Base-by-base conservation (phyloP, 305 asterid species). In the Ajuga reptans region DNA sequence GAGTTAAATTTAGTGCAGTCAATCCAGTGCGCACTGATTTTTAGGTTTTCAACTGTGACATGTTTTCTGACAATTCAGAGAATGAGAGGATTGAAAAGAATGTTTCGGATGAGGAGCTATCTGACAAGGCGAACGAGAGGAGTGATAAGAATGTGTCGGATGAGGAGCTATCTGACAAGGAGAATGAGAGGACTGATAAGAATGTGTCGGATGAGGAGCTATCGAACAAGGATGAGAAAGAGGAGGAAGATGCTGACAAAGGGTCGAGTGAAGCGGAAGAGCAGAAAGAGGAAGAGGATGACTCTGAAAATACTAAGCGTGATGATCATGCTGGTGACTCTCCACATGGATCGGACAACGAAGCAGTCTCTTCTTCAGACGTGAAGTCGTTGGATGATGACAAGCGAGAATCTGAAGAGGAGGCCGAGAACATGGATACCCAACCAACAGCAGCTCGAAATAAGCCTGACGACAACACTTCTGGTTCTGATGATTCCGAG, bases 311-410 rank as follows among this genome's bases (percentile, higher is more conserved):
- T 57, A 87, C 86, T 49, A 67, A 74, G 45, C 76, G 66, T 34
- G 88, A 88, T 67, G 88, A 88, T 67, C 74, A 75, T 67, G 78
- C 27, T 43, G 79, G 63, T 5, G 80, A 75, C 70, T 72, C 84
- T 16, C 78, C 74, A 45, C 78, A 57, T 47, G 83, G 67, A 57
- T 80, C 85, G 45, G 89, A 82, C 29, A 57, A 81, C 17, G 87
- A 82, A 71, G 87, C 77, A 57, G 81, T 72, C 49, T 84, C 92
- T 58, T 81, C 89, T 64, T 85, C 93, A 17, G 86, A 79, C 27
- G 78, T 75, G 70, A 80, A 87, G 66, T 74, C 77, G 59, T 70
- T 75, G 18, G 75, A 72, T 15, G 85, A 66, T 58, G 75, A 78
- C 18, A 76, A 67, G 61, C 89, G 77, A 76, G 89, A 82, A 57